A percentile compares a stretch with the other conserved stretches of the same genome.
Conservation (phyloP, 2,329 filamentous ascomycete species). For the Colletotrichum costaricense region DNA sequence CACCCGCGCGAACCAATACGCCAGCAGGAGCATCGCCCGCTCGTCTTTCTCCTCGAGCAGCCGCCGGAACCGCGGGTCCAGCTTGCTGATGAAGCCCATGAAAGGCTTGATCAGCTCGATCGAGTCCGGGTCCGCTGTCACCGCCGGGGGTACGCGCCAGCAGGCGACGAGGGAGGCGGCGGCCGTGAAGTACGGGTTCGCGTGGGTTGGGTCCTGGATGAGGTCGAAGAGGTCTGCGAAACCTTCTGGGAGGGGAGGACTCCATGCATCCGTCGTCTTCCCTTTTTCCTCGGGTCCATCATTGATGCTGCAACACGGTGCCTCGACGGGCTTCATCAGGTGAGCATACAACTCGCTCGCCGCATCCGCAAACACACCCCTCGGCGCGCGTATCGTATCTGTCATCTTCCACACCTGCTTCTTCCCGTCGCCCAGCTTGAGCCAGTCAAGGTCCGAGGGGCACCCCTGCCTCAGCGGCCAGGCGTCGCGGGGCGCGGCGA, state of each 20-base stretch:
- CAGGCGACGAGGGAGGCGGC: slow-evolving; percentile 34
- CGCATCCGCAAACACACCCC: slow-evolving; percentile 57
- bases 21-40: slow-evolving; percentile 64
- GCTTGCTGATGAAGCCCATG: slow-evolving; percentile 57
- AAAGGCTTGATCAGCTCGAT: slow-evolving; percentile 50
- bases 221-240: slow-evolving; percentile 46
- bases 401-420: slow-evolving; percentile 62
- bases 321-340: slow-evolving; percentile 28
- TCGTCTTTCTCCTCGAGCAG: slow-evolving; percentile 63
- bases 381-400: slow-evolving; percentile 55
- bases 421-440: slow-evolving; percentile 68
- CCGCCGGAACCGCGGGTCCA: slow-evolving; percentile 54
- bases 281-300: not conserved
- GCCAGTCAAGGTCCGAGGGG: slow-evolving; percentile 65
- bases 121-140: not conserved
- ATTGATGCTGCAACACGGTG: slow-evolving; percentile 25
- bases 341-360: slow-evolving; percentile 17
- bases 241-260: slow-evolving; percentile 42
- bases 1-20: slow-evolving; percentile 66
- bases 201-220: slow-evolving; percentile 35
- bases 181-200: slow-evolving; percentile 48
- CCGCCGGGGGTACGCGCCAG: not conserved
- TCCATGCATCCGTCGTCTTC: not conserved
- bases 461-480: slow-evolving; percentile 65
- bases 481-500: slow-evolving; percentile 52